Evolutionary conservation across 1,284 basidiomycete species (phyloP), one percentile per base, ranked within the genome.

Genomic region (Microstroma glucosiphilum): DNA sequence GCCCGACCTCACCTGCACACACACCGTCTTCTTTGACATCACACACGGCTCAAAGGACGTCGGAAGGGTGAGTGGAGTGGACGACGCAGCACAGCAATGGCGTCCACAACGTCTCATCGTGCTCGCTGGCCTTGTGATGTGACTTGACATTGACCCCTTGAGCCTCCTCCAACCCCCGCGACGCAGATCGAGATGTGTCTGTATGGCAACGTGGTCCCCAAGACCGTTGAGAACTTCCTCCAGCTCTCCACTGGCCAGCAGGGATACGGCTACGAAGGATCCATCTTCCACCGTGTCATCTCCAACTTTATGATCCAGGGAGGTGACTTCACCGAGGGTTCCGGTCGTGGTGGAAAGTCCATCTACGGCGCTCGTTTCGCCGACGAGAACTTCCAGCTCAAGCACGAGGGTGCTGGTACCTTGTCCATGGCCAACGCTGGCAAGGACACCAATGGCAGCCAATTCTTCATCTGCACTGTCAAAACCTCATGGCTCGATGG

Each of bases 401-500:
- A 65, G 53, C 69, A 71, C 66, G 62, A 58, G 41, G 59, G 58
- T n/a, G 62, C 66, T 9, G 67, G 67, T 46, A 55, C 43, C 4
- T 55, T 63, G 9, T 61, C 61, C 15, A 60, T 66, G 60, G 73
- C 73, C 48, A 72, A 75, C 55, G 73, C 75, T 0, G 75, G 75
- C 53, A 43, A 88, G 89, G 65, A 70, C 65, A 70, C 69, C n/a
- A 70, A 70, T 58, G 69, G 69, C 25, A 66, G 63, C 19, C 69
- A 70, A 62, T 67, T 67, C 64, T 69, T 71, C 63, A 63, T 71
- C 56, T 61, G 62, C 59, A 63, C 55, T 15, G 73, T 72, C 30
- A 66, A 67, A 56, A 80, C 78, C 8, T 67, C 75, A 69, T 90
- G 91, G 79, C 82, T 92, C 23, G 89, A 92, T 77, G 85, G 82